phyloP scores from a whole-genome alignment of 768 basidiomycete species.

The Tylopilus plumbeoviolaceoides region DNA sequence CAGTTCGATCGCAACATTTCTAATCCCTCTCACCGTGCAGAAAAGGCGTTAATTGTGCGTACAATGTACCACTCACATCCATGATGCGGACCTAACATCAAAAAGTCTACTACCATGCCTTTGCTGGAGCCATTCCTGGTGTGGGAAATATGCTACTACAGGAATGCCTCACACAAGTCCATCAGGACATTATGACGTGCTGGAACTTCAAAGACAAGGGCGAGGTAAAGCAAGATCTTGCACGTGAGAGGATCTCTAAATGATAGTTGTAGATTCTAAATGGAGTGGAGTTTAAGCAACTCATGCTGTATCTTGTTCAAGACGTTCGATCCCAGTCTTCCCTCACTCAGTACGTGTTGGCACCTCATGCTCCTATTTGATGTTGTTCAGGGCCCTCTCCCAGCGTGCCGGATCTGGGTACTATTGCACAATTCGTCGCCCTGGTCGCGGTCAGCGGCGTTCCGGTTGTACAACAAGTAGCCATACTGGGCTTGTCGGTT shows the following conservation, averaged over 20 bases:
- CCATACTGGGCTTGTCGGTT: slow-evolving; percentile 3
- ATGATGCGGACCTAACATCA: background rate
- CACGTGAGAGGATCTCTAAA: background rate
- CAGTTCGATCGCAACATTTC: background rate
- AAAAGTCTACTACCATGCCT: background rate
- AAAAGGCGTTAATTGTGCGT: slow-evolving; percentile 4
- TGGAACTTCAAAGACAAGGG: slow-evolving; percentile 5
- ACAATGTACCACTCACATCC: background rate
- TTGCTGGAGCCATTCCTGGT: background rate
- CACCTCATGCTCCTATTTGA: background rate
- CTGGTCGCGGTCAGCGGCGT: background rate
- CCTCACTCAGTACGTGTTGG: background rate
- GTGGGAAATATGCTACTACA: background rate
- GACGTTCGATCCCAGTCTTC: background rate
- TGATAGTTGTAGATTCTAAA: background rate
- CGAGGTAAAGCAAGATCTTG: background rate
- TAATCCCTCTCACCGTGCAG: background rate
- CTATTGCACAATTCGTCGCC: background rate
- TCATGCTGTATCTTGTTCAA: slow-evolving; percentile 2
- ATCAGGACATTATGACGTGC: slow-evolving; percentile 4
- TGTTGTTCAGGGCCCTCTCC: background rate
- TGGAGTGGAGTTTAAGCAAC: slow-evolving; percentile 1
- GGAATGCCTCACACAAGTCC: slow-evolving; percentile 4
- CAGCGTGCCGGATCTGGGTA: background rate
- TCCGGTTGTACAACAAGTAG: background rate